phyloP scores from a whole-genome alignment of 139 green algal genomes.

The Auxenochlorella protothecoides region DNA sequence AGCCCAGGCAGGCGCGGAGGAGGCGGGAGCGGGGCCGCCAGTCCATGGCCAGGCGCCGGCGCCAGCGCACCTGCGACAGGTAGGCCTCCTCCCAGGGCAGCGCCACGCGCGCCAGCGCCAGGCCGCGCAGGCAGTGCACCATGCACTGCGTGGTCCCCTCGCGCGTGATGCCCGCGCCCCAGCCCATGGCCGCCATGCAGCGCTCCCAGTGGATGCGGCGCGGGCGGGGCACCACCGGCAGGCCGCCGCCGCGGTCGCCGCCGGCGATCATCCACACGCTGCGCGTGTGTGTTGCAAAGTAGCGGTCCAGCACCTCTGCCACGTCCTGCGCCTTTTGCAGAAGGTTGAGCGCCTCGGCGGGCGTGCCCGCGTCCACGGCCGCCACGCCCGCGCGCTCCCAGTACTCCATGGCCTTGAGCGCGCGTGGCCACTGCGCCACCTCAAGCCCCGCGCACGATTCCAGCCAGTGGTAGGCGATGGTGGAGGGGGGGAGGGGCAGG shows the following conservation, averaged over 20 bases:
- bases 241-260: background rate
- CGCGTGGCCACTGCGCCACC: conserved; percentile 19
- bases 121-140: conserved; percentile 12
- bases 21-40: no score
- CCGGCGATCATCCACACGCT: background rate
- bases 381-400: conserved; percentile 28
- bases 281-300: background rate
- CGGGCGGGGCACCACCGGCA: conserved; percentile 8
- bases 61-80: background rate
- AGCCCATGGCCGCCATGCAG: conserved; percentile 22
- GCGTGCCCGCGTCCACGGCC: conserved; percentile 10
- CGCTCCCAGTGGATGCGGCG: conserved; percentile 22
- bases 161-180: conserved; percentile 1
- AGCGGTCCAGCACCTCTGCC: background rate
- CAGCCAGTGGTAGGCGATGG: conserved; percentile 65
- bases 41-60: no score
- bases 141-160: conserved; percentile 1
- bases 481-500: conserved; percentile 33
- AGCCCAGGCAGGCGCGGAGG: no score
- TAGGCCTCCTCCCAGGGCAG: conserved; percentile 20
- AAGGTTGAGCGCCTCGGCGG: conserved; percentile 24
- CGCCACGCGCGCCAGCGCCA: conserved; percentile 25
- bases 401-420: conserved; percentile 25
- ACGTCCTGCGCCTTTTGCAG: conserved; percentile 23
- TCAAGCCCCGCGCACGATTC: conserved; percentile 39